Base-by-base conservation (phyloP, 2,329 filamentous ascomycete genomes). In the Thielaviopsis populi region DNA sequence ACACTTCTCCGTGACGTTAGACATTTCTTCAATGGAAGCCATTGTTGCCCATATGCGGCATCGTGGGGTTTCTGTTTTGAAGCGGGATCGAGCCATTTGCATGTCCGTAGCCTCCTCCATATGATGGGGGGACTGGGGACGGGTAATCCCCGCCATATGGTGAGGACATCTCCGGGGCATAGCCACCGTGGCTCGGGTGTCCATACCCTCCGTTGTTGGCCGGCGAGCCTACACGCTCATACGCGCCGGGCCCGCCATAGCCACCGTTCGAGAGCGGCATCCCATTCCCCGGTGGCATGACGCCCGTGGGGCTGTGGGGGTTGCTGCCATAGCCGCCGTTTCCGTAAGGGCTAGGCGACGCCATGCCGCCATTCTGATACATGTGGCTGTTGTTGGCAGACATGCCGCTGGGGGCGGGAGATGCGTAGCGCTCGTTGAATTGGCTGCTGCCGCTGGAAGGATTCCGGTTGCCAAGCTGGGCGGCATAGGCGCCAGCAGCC, bases 311-410 rank as follows among this genome's bases (percentile, higher is more conserved):
- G 30, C 41, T 59, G 33, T 56, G 48, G 7, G 53, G 33, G 46
- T 41, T 42, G n/a, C 61, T 30, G 42, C 3, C 50, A 43, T 53
- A n/a, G 24, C 50, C 53, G 43, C 43, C 40, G n/a, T 33, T 63
- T 27, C 24, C 42, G 5, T 30, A 30, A n/a, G 50, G 42, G 7
- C 50, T 50, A 10, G 59, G 63, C 41, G 59, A 62, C n/a, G 48
- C 19, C n/a, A 62, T 46, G 24, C 61, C 65, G 37, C 59, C 50
- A 15, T 65, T 59, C 42, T 66, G 65, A 46, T 67, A 63, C 56
- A 59, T 40, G 8, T 50, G 48, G 48, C 37, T 61, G 13, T 43
- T 53, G 40, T 42, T 54, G 6, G 8, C 13, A 2, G 58, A 42
- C 58, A 42, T 60, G 37, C 58, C 58, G 7, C 11, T 50, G 15